Evolutionary conservation across 2,329 filamentous ascomycete species (phyloP), one percentile per base, ranked within the genome.

Genomic region (Colletotrichum scovillei): DNA sequence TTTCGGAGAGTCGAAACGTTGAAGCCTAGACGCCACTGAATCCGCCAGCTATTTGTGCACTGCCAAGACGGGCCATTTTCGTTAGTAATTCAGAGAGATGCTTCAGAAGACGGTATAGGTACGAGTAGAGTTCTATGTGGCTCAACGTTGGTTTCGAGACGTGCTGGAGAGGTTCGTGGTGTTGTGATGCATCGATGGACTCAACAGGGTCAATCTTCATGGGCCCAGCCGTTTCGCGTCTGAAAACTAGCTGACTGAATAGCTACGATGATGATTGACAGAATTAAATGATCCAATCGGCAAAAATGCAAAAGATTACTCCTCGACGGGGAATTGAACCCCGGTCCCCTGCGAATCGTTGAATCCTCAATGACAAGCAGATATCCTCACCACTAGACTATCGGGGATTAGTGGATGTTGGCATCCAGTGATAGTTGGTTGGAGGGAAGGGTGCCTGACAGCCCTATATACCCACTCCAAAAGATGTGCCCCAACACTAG

Each of bases 381-480:
- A 60, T 46, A 28, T 28, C 58, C 58, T 46, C 35, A 46, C 35
- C 58, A 28, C 58, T 19, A 46, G 35, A 46, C 58, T 46, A 28
- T 28, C 58, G 14, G 6, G 58, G 28, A 57, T 32, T 22, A 4
- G 28, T 57, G 55, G 28, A 26, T 38, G 32, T 60, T 22, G 4
- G 5, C 57, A 38, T 38, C n/a, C 56, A 38, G 8, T 42, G 57
- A 60, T 11, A 32, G 55, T 32, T 57, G 55, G 19, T 32, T 57
- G 55, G 26, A 12, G 4, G 14, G 19, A 0, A 2, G 1, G 0
- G 0, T 12, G 2, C 3, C 16, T n/a, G 9, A 11, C 4, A 7
- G 3, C 0, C 1, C 0, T 16, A 38, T 22, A 30, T 24, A 26
- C n/a, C 32, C n/a, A n/a, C n/a, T 5, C 0, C 2, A 2, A 2